Evolutionary conservation across 306 rosid species (phyloP).

Genomic region (Cotoneaster glaucophyllus): DNA sequence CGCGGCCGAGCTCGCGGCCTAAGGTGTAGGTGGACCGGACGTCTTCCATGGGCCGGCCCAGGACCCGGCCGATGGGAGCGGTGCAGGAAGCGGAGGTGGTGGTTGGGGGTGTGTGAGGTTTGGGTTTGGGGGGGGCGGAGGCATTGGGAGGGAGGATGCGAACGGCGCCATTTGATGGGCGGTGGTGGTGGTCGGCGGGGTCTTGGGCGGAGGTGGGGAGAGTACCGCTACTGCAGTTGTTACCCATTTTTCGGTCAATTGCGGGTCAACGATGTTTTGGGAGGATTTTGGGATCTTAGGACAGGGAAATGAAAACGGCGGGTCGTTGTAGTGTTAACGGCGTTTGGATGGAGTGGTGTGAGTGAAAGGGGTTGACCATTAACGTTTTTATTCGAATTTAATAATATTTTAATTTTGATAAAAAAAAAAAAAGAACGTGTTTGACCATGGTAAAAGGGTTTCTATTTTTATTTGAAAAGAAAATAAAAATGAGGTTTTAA

Average conservation of each 20-base stretch:
- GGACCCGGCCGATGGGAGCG: conserved; percentile 50
- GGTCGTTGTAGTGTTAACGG: not conserved
- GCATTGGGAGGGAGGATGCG: conserved; percentile 49
- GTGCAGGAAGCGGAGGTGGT: not conserved
- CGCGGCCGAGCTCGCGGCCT: conserved; percentile 96
- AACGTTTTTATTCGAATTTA: too few relatives aligned
- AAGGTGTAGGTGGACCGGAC: conserved; percentile 60
- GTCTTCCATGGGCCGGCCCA: conserved; percentile 81
- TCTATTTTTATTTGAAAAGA: too few relatives aligned
- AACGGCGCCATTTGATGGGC: conserved; percentile 20
- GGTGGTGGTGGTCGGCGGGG: conserved; percentile 1
- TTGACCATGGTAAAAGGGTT: not conserved
- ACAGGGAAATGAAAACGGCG: not conserved
- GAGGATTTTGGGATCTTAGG: not conserved
- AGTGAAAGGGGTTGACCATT: not conserved
- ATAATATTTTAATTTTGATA: too few relatives aligned
- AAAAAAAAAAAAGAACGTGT: too few relatives aligned
- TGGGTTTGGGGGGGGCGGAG: conserved; percentile 11
- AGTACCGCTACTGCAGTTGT: conserved; percentile 36
- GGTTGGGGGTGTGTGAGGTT: not conserved
- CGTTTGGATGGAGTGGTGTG: not conserved
- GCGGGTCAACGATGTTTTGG: conserved; percentile 14
- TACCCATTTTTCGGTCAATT: conserved; percentile 46
- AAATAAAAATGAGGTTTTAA: not conserved
- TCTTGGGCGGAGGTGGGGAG: conserved; percentile 21